Evolutionary conservation across 768 basidiomycete species (phyloP), one percentile per base, ranked within the genome.

Genomic region (Rhodotorula kratochvilovae): DNA sequence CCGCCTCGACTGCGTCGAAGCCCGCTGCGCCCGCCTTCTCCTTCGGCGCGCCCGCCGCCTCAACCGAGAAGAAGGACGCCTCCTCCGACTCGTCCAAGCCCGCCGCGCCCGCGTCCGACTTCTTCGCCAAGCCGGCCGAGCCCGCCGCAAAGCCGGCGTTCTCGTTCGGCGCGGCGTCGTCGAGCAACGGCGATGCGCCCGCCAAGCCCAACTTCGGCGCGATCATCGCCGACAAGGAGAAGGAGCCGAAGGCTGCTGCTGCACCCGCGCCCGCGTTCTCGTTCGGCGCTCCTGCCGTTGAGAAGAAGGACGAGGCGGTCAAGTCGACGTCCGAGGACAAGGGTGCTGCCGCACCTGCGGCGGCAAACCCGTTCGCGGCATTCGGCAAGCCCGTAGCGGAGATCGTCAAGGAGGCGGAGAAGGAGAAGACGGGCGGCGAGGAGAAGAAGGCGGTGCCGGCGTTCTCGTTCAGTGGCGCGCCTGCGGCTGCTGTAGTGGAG

Each of bases 121-220:
- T 68, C 58, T 60, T 64, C 66, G 31, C 66, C 57, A 64, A 72
- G 58, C 70, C 70, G 31, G 23, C 63, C 19, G 7, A 42, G 5
- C 25, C 61, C 3, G 19, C 67, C 3, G 27, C 66, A 5, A 31
- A 29, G 17, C 61, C 67, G 6, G 27, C 51, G 7, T 61, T 62
- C 60, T 62, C 67, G 6, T 68, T 68, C 35, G 66, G 59, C 46
- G 59, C 59, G 4, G 33, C 66, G 59, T 27, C 62, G n/a, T 72
- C 61, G 63, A 72, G 70, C 27, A 60, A 60, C 21, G 62, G 51
- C 17, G 27, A 58, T 2, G 16, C 48, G 27, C 35, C 35, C 6
- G 63, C 25, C 27, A 66, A 80, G 54, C 75, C 76, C 43, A 87
- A 89, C 76, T 92, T 92, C 81, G 84, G 84, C 33, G 39, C 87